Evolutionary conservation across 2,329 filamentous ascomycete species (phyloP).

Genomic region (Beauveria pseudobassiana): DNA sequence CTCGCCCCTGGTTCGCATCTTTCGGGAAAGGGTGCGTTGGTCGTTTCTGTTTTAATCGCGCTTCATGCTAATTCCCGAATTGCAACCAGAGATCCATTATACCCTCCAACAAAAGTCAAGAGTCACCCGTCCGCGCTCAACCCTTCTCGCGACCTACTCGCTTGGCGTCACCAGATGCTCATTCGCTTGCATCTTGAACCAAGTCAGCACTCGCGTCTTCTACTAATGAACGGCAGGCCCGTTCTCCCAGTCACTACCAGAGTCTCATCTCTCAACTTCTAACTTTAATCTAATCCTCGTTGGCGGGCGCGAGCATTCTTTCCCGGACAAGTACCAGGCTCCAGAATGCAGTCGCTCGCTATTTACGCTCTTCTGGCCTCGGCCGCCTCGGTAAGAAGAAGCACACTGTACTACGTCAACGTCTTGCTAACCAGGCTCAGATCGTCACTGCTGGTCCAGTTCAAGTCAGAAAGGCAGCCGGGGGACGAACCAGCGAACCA

Average conservation of each 20-base stretch:
- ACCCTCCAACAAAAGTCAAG: neutral
- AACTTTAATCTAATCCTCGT: neutral
- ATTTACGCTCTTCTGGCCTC: slow-evolving; percentile 16
- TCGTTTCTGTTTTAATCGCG: neutral
- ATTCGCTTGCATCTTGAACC: neutral
- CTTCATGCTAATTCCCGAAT: neutral
- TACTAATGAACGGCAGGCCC: slow-evolving; percentile 7
- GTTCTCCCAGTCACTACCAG: neutral
- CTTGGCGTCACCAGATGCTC: neutral
- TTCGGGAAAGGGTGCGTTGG: neutral
- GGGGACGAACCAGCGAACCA: slow-evolving; percentile 10
- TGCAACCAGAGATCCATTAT: neutral
- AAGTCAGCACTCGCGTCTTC: neutral
- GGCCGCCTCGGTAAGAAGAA: slow-evolving; percentile 15
- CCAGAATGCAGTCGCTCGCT: slow-evolving; percentile 16
- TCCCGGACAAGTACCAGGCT: neutral
- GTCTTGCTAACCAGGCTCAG: neutral
- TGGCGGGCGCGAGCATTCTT: slow-evolving; percentile 3
- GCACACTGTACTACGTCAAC: neutral
- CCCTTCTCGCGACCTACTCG: neutral
- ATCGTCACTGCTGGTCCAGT: slow-evolving; percentile 7
- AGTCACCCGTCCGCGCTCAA: neutral
- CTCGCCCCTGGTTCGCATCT: neutral
- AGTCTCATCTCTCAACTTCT: neutral
- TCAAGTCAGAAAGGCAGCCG: neutral